Conservation (phyloP, 805 yeast genomes). For the Candida silvatica region DNA sequence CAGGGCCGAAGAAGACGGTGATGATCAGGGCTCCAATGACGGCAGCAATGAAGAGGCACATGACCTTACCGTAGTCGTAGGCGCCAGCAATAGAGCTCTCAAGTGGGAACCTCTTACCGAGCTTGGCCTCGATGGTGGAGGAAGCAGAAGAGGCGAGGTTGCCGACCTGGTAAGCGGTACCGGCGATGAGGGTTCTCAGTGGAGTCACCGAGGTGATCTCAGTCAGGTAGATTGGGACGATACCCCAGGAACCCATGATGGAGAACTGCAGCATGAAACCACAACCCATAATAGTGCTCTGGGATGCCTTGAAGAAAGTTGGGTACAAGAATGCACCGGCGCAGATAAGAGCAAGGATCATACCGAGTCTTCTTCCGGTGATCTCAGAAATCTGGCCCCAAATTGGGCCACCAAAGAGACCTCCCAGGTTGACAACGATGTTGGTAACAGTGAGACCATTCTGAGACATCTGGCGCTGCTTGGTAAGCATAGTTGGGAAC, state of each 20-base stretch:
- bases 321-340: slow-evolving; percentile 61
- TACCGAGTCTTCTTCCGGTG: slow-evolving; percentile 52
- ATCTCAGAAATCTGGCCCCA: slow-evolving; percentile 50
- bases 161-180: slow-evolving; percentile 63
- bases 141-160: slow-evolving; percentile 66
- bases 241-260: slow-evolving; percentile 72
- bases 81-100: slow-evolving; percentile 21
- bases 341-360: slow-evolving; percentile 37
- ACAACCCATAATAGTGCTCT: slow-evolving; percentile 43
- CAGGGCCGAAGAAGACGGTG: slow-evolving; percentile 8
- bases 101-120: slow-evolving; percentile 54
- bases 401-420: slow-evolving; percentile 53
- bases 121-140: slow-evolving; percentile 59
- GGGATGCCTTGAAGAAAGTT: slow-evolving; percentile 37
- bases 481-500: slow-evolving; percentile 52
- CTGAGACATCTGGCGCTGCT: slow-evolving; percentile 33
- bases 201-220: slow-evolving; percentile 56
- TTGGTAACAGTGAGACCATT: slow-evolving; percentile 53
- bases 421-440: slow-evolving; percentile 60
- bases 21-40: slow-evolving; percentile 46
- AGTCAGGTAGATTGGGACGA: slow-evolving; percentile 56
- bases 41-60: slow-evolving; percentile 61
- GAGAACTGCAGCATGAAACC: slow-evolving; percentile 52
- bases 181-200: slow-evolving; percentile 51
- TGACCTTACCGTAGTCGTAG: slow-evolving; percentile 60